These are phyloP conservation scores for Kandelia obovata DNA, from an alignment of 345 rosid genomes.

Conservation along the genomic window DNA sequence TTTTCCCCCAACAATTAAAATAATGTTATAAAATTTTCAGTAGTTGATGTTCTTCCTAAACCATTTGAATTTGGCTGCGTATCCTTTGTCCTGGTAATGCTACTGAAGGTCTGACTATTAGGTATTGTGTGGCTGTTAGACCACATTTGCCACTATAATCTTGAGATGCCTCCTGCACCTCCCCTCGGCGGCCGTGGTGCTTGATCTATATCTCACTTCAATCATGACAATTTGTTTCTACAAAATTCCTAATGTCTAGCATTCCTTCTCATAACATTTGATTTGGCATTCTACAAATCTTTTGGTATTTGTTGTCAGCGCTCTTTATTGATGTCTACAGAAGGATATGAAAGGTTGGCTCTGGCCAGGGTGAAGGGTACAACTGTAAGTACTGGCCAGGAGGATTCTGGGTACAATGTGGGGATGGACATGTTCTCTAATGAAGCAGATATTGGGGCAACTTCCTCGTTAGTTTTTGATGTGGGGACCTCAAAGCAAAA, in stretches of 20 bases:
- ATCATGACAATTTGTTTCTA: not conserved
- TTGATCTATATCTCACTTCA: not conserved
- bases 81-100: too few species aligned
- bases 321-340: slow-evolving; percentile 35
- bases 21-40: too few species aligned
- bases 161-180: too few species aligned
- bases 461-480: slow-evolving; percentile 22
- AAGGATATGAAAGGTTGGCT: slow-evolving; percentile 77
- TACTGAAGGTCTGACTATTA: too few species aligned
- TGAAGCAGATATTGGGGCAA: slow-evolving; percentile 22
- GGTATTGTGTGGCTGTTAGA: too few species aligned
- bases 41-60: too few species aligned
- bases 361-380: slow-evolving; percentile 44
- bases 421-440: slow-evolving; percentile 22
- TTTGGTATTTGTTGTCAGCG: not conserved
- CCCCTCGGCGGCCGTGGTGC: not conserved
- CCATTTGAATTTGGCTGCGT: too few species aligned
- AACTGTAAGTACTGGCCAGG: slow-evolving; percentile 16
- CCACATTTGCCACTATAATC: too few species aligned
- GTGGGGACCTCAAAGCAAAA: slow-evolving; percentile 27
- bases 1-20: not conserved
- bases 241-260: not conserved
- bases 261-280: not conserved
- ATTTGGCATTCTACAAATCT: not conserved
- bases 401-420: slow-evolving; percentile 11